phyloP scores from a whole-genome alignment of 2,329 filamentous ascomycete genomes.

The Pestalotiopsis sp. region DNA sequence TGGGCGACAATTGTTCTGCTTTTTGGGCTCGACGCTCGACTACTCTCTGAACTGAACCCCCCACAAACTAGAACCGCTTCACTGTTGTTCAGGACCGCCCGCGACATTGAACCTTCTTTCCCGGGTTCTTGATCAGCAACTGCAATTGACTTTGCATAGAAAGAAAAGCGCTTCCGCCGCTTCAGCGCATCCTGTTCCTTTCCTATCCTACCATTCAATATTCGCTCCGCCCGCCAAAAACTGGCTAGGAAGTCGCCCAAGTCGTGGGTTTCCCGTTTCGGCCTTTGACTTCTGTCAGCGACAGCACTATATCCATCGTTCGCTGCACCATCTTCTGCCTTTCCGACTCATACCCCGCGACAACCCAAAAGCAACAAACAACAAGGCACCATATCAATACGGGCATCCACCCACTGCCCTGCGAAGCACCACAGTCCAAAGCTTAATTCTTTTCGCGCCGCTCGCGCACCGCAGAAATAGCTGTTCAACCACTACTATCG shows the following conservation, averaged over 20 bases:
- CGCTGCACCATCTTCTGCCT: background rate
- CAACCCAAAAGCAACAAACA: background rate
- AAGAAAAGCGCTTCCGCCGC: background rate
- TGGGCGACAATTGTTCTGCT: background rate
- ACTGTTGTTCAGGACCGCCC: background rate
- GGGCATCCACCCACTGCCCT: background rate
- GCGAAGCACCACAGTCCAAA: background rate
- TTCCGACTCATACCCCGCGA: background rate
- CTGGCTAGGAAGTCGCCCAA: background rate
- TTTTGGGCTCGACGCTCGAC: background rate
- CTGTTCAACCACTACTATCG: background rate
- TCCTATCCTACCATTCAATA: background rate
- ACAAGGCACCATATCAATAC: background rate
- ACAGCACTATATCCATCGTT: background rate
- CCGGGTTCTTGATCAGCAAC: background rate
- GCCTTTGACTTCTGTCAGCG: background rate
- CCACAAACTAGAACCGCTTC: background rate
- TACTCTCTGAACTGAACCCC: background rate
- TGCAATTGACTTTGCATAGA: background rate
- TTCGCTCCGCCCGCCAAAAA: background rate
- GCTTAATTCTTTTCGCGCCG: background rate
- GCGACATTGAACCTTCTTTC: background rate
- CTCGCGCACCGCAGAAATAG: background rate
- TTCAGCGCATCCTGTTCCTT: background rate
- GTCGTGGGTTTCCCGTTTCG: background rate